Percentiles rank a stretch among this genome's conserved stretches.
Conservation (phyloP, 1,284 basidiomycete genomes). For the Agroathelia rolfsii region DNA sequence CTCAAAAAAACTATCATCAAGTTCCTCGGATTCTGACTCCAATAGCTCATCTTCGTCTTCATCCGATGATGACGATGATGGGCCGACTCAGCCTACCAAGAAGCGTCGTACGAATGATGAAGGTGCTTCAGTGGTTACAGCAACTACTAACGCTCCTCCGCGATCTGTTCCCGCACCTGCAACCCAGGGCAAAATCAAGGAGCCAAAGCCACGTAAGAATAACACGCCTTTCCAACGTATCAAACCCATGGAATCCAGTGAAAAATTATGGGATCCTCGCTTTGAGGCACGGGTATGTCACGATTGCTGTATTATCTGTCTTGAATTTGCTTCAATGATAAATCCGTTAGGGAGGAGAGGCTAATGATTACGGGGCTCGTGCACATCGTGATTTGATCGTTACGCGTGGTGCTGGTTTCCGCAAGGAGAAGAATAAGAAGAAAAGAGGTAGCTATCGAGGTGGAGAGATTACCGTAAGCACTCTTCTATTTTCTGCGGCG, state of each 20-base stretch:
- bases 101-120: slow-evolving; percentile 45
- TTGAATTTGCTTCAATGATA: slow-evolving; percentile 8
- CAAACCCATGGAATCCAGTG: slow-evolving; percentile 53
- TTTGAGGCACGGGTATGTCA: slow-evolving; percentile 69
- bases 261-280: slow-evolving; percentile 70
- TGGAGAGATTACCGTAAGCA: slow-evolving; percentile 80
- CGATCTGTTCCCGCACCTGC: slow-evolving; percentile 15
- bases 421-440: slow-evolving; percentile 99
- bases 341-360: slow-evolving; percentile 37
- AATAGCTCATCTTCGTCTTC: slow-evolving; percentile 13
- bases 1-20: slow-evolving; percentile 1
- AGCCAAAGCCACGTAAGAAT: slow-evolving; percentile 34
- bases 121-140: slow-evolving; percentile 40
- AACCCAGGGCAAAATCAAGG: slow-evolving; percentile 20
- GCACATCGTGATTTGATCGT: slow-evolving; percentile 86
- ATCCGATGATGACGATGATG: slow-evolving; percentile 9
- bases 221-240: slow-evolving; percentile 74
- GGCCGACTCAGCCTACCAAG: slow-evolving; percentile 30
- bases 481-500: slow-evolving; percentile 4
- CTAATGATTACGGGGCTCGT: slow-evolving; percentile 80
- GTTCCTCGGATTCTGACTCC: slow-evolving; percentile 13
- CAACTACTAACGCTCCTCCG: slow-evolving; percentile 14
- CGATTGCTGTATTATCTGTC: slow-evolving; percentile 7
- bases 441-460: slow-evolving; percentile 90
- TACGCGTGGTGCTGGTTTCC: slow-evolving; percentile 88